Conservation (phyloP, 768 basidiomycete genomes). For the Termitomyces bulborhizus region DNA sequence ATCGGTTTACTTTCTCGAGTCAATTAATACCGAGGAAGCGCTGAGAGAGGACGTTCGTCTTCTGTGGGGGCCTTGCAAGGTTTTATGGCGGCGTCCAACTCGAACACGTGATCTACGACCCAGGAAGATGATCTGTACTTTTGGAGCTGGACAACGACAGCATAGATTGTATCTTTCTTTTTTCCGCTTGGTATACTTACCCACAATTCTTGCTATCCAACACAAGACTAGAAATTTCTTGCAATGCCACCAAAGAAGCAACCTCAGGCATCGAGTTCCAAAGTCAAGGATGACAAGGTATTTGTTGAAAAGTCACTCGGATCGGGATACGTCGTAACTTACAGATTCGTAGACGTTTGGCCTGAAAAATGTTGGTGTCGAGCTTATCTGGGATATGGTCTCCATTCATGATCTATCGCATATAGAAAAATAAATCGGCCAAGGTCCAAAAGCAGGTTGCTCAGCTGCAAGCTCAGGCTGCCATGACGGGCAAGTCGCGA, state of each 20-base stretch:
- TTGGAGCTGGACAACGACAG: background rate
- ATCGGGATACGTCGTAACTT: constrained; percentile 3
- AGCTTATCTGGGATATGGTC: background rate
- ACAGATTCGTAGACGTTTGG: constrained; percentile 15
- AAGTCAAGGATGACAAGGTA: constrained; percentile 21
- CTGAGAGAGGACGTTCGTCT: too few relatives aligned
- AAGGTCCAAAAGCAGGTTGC: constrained; percentile 87
- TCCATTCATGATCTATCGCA: constrained; percentile 4
- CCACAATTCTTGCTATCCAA: background rate
- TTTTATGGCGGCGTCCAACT: too few relatives aligned
- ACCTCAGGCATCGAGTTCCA: constrained; percentile 16
- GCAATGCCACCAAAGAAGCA: constrained; percentile 21
- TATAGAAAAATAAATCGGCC: constrained; percentile 88
- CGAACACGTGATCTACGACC: too few relatives aligned
- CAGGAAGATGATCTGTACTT: background rate
- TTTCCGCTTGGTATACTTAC: background rate
- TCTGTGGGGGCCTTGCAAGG: too few relatives aligned
- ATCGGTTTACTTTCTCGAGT: too few relatives aligned
- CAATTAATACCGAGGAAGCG: too few relatives aligned
- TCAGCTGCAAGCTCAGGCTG: constrained; percentile 71
- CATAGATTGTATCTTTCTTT: background rate
- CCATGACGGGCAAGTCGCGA: constrained; percentile 72
- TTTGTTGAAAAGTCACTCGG: background rate
- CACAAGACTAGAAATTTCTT: background rate
- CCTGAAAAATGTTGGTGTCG: constrained; percentile 16